A percentile compares a stretch with the other conserved stretches of the same genome.
Evolutionary conservation across 106 monocot species (phyloP).

Genomic region (Allium sativum): DNA sequence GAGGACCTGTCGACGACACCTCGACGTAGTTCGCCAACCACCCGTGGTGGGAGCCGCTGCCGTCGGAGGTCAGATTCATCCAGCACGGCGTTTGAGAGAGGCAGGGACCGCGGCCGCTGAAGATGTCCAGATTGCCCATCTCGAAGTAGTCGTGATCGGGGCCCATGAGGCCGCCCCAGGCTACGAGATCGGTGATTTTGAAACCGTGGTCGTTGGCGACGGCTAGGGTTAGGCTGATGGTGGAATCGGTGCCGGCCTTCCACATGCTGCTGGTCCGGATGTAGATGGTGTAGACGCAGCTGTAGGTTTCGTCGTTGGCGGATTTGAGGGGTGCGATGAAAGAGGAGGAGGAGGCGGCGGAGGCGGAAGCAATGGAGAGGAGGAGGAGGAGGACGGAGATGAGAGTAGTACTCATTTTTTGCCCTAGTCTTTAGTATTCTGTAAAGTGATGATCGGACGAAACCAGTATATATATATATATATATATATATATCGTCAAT

Average conservation of each 20-base stretch:
- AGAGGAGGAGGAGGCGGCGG: neutral
- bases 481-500: too few relatives aligned
- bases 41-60: slow-evolving; percentile 56
- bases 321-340: neutral
- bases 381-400: slow-evolving; percentile 13
- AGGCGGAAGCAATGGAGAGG: slow-evolving; percentile 8
- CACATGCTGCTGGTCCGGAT: slow-evolving; percentile 51
- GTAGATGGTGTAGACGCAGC: slow-evolving; percentile 86
- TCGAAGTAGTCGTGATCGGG: slow-evolving; percentile 70
- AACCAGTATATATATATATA: neutral
- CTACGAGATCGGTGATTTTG: slow-evolving; percentile 40
- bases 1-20: slow-evolving; percentile 60
- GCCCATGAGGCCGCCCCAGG: slow-evolving; percentile 76
- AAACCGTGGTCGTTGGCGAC: slow-evolving; percentile 37
- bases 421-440: neutral
- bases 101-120: slow-evolving; percentile 78
- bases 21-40: slow-evolving; percentile 97
- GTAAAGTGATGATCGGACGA: neutral
- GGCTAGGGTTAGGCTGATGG: slow-evolving; percentile 37
- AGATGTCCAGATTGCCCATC: slow-evolving; percentile 74
- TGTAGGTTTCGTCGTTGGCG: slow-evolving; percentile 8
- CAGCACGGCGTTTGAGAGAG: slow-evolving; percentile 37
- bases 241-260: slow-evolving; percentile 72
- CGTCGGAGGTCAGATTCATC: slow-evolving; percentile 71
- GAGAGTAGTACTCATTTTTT: neutral